Conservation (phyloP, 1,284 basidiomycete species). For the Papiliotrema flavescens region DNA sequence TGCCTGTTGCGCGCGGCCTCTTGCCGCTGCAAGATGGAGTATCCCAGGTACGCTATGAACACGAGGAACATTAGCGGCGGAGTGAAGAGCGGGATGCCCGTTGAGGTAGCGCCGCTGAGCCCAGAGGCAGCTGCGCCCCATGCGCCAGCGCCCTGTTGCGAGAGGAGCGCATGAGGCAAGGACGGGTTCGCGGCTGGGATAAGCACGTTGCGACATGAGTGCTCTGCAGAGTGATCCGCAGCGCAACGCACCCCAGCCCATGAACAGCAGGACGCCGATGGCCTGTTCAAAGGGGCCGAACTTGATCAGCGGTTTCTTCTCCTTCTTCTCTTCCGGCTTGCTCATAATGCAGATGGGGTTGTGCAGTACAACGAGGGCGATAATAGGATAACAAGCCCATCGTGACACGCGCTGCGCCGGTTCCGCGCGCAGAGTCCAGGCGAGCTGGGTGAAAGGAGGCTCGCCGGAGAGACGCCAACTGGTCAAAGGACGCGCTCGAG, state of each 20-base stretch:
- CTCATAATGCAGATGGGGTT: constrained; percentile 16
- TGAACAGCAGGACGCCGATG: constrained; percentile 24
- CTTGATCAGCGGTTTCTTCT: constrained; percentile 18
- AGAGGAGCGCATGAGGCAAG: constrained; percentile 22
- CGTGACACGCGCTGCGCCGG: too few relatives aligned
- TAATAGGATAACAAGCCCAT: too few relatives aligned
- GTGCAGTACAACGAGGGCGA: too few relatives aligned
- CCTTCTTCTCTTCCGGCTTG: constrained; percentile 16
- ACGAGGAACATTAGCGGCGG: constrained; percentile 34
- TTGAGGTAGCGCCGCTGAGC: constrained; percentile 2
- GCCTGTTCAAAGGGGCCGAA: constrained; percentile 38
- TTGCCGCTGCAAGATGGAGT: constrained; percentile 31
- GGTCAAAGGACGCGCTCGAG: not conserved
- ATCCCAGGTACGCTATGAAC: constrained; percentile 33
- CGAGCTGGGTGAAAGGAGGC: not conserved
- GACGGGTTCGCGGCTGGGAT: constrained; percentile 22
- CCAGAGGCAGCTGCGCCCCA: not conserved
- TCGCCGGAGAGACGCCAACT: not conserved
- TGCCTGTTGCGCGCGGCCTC: constrained; percentile 23
- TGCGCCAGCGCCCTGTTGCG: not conserved
- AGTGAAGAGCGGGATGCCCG: constrained; percentile 24
- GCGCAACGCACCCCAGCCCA: constrained; percentile 23
- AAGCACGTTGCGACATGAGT: too few relatives aligned
- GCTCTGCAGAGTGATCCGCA: too few relatives aligned
- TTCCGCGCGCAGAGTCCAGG: too few relatives aligned